These are phyloP conservation scores for Lupinus albus DNA, from an alignment of 306 rosid genomes.

Conservation along the genomic window DNA sequence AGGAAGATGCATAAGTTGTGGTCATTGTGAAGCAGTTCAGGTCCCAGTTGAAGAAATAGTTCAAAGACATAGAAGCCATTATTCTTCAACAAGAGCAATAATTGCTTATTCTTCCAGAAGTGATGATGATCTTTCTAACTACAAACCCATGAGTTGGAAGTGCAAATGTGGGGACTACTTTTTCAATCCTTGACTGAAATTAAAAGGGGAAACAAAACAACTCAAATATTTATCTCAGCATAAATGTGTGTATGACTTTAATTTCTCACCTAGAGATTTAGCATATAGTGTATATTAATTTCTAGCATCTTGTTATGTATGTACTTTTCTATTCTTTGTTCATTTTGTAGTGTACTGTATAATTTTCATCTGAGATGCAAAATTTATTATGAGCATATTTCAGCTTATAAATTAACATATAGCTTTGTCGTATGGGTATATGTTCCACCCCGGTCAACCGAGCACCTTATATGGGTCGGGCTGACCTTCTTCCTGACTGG, in stretches of 20 bases:
- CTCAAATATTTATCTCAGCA: constrained; percentile 15
- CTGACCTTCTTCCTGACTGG: no score
- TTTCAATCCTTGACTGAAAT: constrained; percentile 62
- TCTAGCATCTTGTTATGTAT: neutral
- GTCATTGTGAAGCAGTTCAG: constrained; percentile 78
- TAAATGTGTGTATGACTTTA: constrained; percentile 29
- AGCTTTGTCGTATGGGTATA: neutral
- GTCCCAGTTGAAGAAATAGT: constrained; percentile 59
- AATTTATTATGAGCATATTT: neutral
- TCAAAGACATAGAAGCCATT: constrained; percentile 45
- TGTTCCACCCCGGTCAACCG: neutral
- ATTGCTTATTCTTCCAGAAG: constrained; percentile 55
- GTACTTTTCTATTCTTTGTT: neutral
- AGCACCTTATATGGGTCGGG: no score
- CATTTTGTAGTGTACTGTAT: neutral
- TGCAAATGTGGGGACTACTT: constrained; percentile 78
- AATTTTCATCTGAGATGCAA: neutral
- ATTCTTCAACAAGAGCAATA: constrained; percentile 21
- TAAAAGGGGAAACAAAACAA: neutral
- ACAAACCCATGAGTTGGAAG: constrained; percentile 87
- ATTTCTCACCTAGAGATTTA: constrained; percentile 34
- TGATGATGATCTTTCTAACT: constrained; percentile 66
- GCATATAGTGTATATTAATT: constrained; percentile 3
- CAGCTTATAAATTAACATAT: constrained; percentile 1
- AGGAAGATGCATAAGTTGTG: constrained; percentile 61